Percentiles rank a stretch among this genome's conserved stretches.
Evolutionary conservation across 192 early-diverging fungal genomes (phyloP).

Genomic region (Allomyces arbusculus): DNA sequence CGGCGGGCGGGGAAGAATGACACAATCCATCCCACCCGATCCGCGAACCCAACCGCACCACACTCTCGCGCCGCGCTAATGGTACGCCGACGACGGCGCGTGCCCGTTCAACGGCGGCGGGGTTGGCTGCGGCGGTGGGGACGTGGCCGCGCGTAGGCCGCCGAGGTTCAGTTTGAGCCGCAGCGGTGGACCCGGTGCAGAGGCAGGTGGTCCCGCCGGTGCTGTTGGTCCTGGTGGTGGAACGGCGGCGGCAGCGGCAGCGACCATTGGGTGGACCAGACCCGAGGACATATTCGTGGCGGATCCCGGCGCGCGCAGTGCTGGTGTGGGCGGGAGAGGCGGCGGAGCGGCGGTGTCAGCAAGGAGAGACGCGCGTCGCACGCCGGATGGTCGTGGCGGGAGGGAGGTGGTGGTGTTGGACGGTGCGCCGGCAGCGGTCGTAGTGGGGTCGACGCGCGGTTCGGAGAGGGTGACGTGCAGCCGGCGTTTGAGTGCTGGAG

Average conservation of each 20-base stretch:
- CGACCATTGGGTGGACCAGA: conserved; percentile 9
- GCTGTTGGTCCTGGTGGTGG: background rate
- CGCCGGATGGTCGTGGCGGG: no score
- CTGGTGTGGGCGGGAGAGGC: conserved; percentile 56
- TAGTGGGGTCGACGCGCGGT: no score
- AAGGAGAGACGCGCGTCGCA: no score
- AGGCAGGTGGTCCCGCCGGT: background rate
- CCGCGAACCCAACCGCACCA: no score
- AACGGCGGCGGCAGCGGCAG: background rate
- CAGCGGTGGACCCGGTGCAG: conserved; percentile 16
- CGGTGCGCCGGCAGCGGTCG: no score
- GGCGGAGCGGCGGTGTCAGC: conserved; percentile 8
- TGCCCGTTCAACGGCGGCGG: conserved; percentile 42
- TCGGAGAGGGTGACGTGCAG: conserved; percentile 59
- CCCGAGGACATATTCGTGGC: conserved; percentile 90
- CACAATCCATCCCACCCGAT: conserved; percentile 51
- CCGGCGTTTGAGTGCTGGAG: conserved; percentile 62
- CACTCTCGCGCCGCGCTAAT: conserved; percentile 69
- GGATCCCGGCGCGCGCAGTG: conserved; percentile 70
- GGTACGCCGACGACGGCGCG: no score
- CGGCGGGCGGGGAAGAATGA: conserved; percentile 30
- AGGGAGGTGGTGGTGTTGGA: no score
- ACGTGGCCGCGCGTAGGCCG: conserved; percentile 20
- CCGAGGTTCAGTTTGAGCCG: conserved; percentile 18
- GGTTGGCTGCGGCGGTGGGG: conserved; percentile 45